Evolutionary conservation across 2,329 filamentous ascomycete species (phyloP), one percentile per base, ranked within the genome.

Genomic region (Claviceps sp.): DNA sequence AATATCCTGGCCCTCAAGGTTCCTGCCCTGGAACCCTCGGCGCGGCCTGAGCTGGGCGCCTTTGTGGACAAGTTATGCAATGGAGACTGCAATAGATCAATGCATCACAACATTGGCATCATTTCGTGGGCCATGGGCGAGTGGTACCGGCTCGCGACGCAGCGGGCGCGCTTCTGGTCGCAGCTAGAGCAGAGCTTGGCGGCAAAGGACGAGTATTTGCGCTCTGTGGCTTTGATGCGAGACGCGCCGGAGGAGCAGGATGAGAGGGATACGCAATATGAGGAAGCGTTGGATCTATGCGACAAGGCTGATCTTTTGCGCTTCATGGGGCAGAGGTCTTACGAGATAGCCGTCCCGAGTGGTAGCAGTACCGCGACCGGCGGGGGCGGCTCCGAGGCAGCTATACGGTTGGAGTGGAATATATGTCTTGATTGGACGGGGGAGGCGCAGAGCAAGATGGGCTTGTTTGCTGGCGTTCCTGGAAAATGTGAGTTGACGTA

Each of bases 351-450:
- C 0, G 56, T 76, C 5, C 60, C 73, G 30, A 47, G 26, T 30
- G 26, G 26, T 30, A 3, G 26, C 26, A 30, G 26, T 8, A 30
- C 57, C 2, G 58, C 52, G 58, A 50, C 60, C 49, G 56, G 58
- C 67, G 51, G 58, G 68, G 52, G 65, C 48, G 62, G 68, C 1
- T 61, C 63, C 1, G 54, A 67, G 9, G 69, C 75, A 2, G 63
- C 70, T 11, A 52, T 82, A 4, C 73, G 78, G 26, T 66, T 87
- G 1, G 70, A 74, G 52, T 88, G 84, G 84, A 70, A 65, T 47
- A 80, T 85, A 44, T 65, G 67, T 2, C 85, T 87, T 59, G 84
- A 87, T 63, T 87, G 83, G 84, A 83, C 82, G 0, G 84, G 84
- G 5, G 84, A 87, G 61, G 83, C 81, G 4, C 75, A 77, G 59